Evolutionary conservation across 2,329 filamentous ascomycete species (phyloP).

Genomic region (Clonostachys rosea): DNA sequence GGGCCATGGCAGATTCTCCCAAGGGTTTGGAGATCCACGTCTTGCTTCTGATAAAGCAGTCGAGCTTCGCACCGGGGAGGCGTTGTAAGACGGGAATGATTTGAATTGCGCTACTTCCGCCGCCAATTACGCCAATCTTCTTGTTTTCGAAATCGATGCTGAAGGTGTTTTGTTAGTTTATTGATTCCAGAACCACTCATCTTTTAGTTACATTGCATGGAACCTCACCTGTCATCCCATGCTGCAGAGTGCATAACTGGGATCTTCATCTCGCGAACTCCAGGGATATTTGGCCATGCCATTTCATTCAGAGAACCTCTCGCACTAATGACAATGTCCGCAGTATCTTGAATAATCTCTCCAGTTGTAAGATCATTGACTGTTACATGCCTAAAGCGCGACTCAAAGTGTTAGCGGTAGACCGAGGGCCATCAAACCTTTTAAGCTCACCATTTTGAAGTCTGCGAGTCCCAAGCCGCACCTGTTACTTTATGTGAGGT

Average conservation of each 20-base stretch:
- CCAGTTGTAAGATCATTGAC: too few species aligned
- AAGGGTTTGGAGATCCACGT: conserved; percentile 25
- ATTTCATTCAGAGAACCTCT: conserved; percentile 16
- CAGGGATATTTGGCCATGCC: conserved; percentile 46
- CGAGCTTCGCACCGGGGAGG: conserved; percentile 24
- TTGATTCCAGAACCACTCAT: too few species aligned
- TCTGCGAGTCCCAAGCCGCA: too few species aligned
- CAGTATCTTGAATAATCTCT: conserved; percentile 37
- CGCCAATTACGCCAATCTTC: conserved; percentile 49
- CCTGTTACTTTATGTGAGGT: too few species aligned
- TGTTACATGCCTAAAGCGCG: too few species aligned
- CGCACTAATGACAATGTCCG: conserved; percentile 7
- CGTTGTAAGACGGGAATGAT: conserved; percentile 30
- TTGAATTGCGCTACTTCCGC: conserved; percentile 50
- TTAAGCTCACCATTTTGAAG: too few species aligned
- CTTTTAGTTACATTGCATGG: conserved; percentile 9
- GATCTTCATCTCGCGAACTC: conserved; percentile 38
- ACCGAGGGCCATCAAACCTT: too few species aligned
- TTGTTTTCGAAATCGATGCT: conserved; percentile 25
- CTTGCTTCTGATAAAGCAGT: conserved; percentile 34
- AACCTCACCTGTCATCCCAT: conserved; percentile 45
- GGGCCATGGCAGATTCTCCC: too few species aligned
- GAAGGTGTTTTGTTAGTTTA: too few species aligned
- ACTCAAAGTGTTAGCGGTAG: too few species aligned
- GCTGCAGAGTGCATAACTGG: conserved; percentile 46